These are phyloP conservation scores for Mycena sanguinolenta DNA, from an alignment of 768 basidiomycete genomes.

Conservation along the genomic window DNA sequence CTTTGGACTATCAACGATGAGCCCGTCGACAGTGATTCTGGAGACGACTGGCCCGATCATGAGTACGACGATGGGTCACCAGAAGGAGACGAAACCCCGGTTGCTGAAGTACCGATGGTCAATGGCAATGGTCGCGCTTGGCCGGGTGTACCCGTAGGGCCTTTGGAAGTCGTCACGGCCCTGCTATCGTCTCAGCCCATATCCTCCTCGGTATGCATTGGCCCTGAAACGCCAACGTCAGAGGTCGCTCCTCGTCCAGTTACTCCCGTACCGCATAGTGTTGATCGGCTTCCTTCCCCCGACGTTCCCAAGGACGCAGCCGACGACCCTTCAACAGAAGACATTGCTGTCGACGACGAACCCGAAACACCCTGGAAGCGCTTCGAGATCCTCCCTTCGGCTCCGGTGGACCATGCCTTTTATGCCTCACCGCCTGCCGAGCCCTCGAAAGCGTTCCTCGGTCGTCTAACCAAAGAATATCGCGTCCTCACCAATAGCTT, in stretches of 20 bases:
- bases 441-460: conserved; percentile 80
- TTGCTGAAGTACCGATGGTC: conserved; percentile 21
- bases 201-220: background rate
- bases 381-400: conserved; percentile 83
- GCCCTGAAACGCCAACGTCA: conserved; percentile 9
- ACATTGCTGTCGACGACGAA: conserved; percentile 51
- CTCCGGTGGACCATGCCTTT: conserved; percentile 89
- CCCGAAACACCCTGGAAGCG: conserved; percentile 74
- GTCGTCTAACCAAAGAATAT: conserved; percentile 87
- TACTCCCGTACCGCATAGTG: background rate
- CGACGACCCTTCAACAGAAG: conserved; percentile 34
- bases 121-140: conserved; percentile 15
- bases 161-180: conserved; percentile 17
- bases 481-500: conserved; percentile 81
- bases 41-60: conserved; percentile 51
- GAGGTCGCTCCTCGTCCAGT: background rate
- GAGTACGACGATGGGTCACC: conserved; percentile 45
- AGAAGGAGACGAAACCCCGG: conserved; percentile 38
- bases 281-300: conserved; percentile 26
- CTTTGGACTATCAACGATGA: conserved; percentile 59
- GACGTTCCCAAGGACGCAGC: conserved; percentile 48
- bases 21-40: conserved; percentile 52
- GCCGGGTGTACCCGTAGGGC: conserved; percentile 15
- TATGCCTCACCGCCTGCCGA: conserved; percentile 69
- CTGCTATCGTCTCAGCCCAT: conserved; percentile 1